Conservation (phyloP, 2,329 filamentous ascomycete genomes). For the Alternaria panax region DNA sequence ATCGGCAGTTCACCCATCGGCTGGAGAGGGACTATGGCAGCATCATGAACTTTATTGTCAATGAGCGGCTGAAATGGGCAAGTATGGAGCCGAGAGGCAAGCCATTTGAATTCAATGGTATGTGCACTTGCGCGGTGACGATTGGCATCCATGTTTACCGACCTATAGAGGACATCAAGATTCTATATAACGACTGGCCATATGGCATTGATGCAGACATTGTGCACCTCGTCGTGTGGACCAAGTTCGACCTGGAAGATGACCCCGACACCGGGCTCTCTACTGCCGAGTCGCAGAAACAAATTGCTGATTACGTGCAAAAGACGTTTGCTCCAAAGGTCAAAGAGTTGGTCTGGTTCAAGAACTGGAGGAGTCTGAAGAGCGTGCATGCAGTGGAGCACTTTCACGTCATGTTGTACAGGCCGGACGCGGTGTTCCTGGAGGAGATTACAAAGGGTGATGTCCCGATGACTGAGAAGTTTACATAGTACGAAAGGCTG, state of each 20-base stretch:
- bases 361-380: conserved; percentile 87
- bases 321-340: conserved; percentile 68
- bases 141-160: conserved; percentile 17
- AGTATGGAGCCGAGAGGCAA: conserved; percentile 51
- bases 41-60: conserved; percentile 78
- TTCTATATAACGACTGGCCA: conserved; percentile 92
- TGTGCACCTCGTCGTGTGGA: conserved; percentile 90
- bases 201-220: conserved; percentile 83
- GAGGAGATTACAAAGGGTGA: conserved; percentile 76
- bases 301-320: conserved; percentile 76
- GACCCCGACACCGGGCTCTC: conserved; percentile 71
- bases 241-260: conserved; percentile 81
- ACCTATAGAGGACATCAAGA: conserved; percentile 67
- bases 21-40: conserved; percentile 75
- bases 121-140: neutral
- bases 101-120: conserved; percentile 52
- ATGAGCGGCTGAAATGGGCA: conserved; percentile 74
- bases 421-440: conserved; percentile 75
- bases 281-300: conserved; percentile 66
- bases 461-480: conserved; percentile 62
- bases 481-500: neutral
- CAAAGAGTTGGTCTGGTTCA: conserved; percentile 75
- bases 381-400: conserved; percentile 88
- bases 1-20: conserved; percentile 72
- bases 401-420: conserved; percentile 90